Evolutionary conservation across 2,329 filamentous ascomycete species (phyloP), one percentile per base, ranked within the genome.

Genomic region (Dothistroma septosporum): DNA sequence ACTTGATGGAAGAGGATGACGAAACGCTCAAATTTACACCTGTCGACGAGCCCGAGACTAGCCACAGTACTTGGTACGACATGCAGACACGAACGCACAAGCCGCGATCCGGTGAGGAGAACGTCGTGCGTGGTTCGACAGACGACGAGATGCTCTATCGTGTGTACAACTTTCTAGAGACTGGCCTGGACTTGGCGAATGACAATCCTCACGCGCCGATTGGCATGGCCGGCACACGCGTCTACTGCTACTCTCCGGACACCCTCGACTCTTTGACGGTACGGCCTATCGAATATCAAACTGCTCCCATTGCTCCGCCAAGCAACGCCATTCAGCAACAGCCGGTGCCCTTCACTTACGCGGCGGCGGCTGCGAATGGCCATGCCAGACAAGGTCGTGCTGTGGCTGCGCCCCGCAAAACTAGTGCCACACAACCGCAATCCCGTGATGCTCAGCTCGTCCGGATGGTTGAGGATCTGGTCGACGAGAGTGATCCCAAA

Each of bases 1-100:
- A 90, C 70, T 77, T 90, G 68, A 77, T 90, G 3, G 83, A 87
- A 63, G 87, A 90, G 71, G 87, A 90, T 70, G 82, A 83, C 59
- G 83, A 86, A 57, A 87, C 84, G 2, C 77, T 89, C 62, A 86
- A 84, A 0, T 90, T 90, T 70, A 78, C 80, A 64, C 87, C 87
- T 0, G 74, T 90, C 22, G 54, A 63, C n/a, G 58, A 52, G 14
- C 50, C 58, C 16, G 75, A 79, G 44, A 82, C 80, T 3, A 28
- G 24, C 24, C 74, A 71, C 61, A 80, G 80, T 52, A 77, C 83
- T 57, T 86, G 86, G 77, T 76, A 82, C 53, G 76, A 78, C 61
- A 71, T 73, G 12, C 72, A 76, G n/a, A 70, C 68, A 22, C 74
- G 72, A 21, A 70, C 72, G 14, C 62, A 78, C 58, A 87, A 87